Conservation (phyloP, 1,284 basidiomycete species). For the Trametes hirsuta region DNA sequence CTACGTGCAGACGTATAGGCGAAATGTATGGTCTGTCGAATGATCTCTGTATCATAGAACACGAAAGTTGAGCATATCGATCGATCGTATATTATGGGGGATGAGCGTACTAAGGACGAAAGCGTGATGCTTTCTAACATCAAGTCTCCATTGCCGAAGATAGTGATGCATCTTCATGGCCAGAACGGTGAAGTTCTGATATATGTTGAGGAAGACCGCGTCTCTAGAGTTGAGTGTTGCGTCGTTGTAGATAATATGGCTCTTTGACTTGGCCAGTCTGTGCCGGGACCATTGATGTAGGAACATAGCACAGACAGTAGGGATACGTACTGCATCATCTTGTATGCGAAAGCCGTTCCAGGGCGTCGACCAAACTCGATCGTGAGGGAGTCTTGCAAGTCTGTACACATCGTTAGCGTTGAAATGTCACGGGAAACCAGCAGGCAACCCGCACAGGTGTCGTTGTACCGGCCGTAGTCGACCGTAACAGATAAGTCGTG, state of each 20-base stretch:
- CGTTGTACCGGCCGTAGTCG: constrained; percentile 71
- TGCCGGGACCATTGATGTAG: not conserved
- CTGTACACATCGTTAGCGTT: constrained; percentile 37
- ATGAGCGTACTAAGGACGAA: constrained; percentile 58
- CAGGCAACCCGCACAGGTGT: constrained; percentile 50
- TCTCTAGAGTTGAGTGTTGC: constrained; percentile 65
- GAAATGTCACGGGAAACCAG: not conserved
- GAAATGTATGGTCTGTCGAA: constrained; percentile 61
- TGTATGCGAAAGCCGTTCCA: constrained; percentile 61
- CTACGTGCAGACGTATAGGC: constrained; percentile 55
- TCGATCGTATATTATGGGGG: not conserved
- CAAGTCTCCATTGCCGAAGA: constrained; percentile 61
- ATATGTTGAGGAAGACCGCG: constrained; percentile 80
- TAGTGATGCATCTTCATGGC: constrained; percentile 92
- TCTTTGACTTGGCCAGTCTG: constrained; percentile 69
- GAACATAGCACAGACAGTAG: not conserved
- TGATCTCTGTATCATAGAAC: constrained; percentile 45
- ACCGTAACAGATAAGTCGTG: constrained; percentile 73
- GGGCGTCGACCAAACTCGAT: constrained; percentile 61
- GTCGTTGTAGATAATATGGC: constrained; percentile 81
- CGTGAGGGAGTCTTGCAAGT: constrained; percentile 64
- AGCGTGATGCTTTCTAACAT: constrained; percentile 43
- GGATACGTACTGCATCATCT: constrained; percentile 67
- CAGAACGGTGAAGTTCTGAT: constrained; percentile 83
- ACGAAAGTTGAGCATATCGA: not conserved